Percentiles rank a stretch among this genome's conserved stretches.
phyloP scores from a whole-genome alignment of 2,329 filamentous ascomycete species.

The Tolypocladium inflatum region DNA sequence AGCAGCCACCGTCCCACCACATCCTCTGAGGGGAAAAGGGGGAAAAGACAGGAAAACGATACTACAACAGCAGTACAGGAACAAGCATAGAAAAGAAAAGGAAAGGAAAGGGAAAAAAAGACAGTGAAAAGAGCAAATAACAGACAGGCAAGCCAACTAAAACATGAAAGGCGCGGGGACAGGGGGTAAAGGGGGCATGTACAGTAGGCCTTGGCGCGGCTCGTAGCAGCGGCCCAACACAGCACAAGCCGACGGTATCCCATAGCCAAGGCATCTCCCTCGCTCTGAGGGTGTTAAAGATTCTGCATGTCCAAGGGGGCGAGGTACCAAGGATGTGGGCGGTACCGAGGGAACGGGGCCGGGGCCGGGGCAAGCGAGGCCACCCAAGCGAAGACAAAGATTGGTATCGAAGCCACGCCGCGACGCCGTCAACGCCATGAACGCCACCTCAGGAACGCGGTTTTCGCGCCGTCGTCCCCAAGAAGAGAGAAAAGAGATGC shows the following conservation, averaged over 20 bases:
- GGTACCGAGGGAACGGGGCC: not conserved
- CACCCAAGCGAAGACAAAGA: constrained; percentile 2
- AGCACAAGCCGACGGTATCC: not conserved
- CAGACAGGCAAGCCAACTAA: not conserved
- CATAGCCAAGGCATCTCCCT: not conserved
- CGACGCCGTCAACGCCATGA: constrained; percentile 20
- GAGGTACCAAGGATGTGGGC: not conserved
- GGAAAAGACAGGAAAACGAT: too few relatives aligned
- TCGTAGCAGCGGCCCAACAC: not conserved
- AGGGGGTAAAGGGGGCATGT: not conserved
- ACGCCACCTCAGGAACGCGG: constrained; percentile 14
- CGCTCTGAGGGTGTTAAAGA: not conserved
- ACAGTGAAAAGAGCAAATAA: not conserved
- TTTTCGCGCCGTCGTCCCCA: not conserved
- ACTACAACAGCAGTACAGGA: not conserved
- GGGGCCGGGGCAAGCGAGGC: not conserved
- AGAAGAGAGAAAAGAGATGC: constrained; percentile 3
- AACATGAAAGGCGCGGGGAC: not conserved
- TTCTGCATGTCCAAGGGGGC: not conserved
- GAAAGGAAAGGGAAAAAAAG: not conserved
- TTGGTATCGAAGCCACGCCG: constrained; percentile 20
- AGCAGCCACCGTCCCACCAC: not conserved
- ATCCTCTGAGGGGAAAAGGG: too few relatives aligned
- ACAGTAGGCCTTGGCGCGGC: not conserved
- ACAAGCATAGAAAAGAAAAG: not conserved